These are phyloP conservation scores for Paracamarosporium sp. DNA, from an alignment of 2,329 filamentous ascomycete species.

Conservation along the genomic window DNA sequence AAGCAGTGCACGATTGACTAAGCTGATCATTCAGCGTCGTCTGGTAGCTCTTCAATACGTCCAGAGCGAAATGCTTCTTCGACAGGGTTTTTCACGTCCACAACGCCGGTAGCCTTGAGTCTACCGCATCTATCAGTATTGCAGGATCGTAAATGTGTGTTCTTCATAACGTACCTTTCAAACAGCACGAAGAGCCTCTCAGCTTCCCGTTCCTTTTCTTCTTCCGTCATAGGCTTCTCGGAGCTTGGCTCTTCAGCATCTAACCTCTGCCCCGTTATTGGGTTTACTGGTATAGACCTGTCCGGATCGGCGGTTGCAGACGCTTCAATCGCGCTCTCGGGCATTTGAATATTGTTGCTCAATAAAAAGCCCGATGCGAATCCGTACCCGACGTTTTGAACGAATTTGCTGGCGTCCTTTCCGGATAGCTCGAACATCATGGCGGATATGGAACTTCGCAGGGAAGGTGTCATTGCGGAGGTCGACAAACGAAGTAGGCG, in stretches of 20 bases:
- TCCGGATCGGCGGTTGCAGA: conserved; percentile 47
- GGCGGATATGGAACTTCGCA: conserved; percentile 76
- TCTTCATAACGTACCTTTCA: conserved; percentile 66
- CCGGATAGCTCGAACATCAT: conserved; percentile 88
- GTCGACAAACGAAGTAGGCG: conserved; percentile 79
- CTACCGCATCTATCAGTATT: conserved; percentile 39
- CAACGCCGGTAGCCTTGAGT: conserved; percentile 75
- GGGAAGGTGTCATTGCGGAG: conserved; percentile 72
- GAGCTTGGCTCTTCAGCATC: conserved; percentile 69
- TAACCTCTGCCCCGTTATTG: conserved; percentile 83
- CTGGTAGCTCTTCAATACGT: conserved; percentile 71
- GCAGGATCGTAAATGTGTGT: neutral
- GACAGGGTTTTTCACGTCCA: conserved; percentile 81
- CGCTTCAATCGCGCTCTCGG: conserved; percentile 68
- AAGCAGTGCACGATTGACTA: neutral
- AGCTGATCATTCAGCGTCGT: conserved; percentile 50
- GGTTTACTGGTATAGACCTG: conserved; percentile 67
- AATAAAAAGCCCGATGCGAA: conserved; percentile 91
- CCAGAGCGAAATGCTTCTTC: conserved; percentile 73
- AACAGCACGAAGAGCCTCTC: conserved; percentile 90
- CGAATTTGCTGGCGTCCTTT: conserved; percentile 78
- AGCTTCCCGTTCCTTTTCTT: conserved; percentile 91
- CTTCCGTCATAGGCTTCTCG: conserved; percentile 79
- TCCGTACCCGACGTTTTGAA: conserved; percentile 92
- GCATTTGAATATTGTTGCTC: conserved; percentile 80